phyloP scores from a whole-genome alignment of 805 yeast genomes.

The Torulaspora maleeae region DNA sequence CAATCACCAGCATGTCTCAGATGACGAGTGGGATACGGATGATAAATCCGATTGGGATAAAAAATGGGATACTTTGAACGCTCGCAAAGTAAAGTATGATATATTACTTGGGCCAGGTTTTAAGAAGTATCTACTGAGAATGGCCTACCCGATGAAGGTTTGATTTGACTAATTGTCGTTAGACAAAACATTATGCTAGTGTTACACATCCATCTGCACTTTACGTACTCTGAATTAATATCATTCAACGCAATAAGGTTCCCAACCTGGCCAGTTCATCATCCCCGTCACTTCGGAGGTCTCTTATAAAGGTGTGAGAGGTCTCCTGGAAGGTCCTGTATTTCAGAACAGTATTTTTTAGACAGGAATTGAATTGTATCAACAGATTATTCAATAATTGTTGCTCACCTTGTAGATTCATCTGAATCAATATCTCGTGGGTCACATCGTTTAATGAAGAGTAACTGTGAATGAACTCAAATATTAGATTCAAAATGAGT shows the following conservation, averaged over 20 bases:
- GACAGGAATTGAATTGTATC: conserved; percentile 37
- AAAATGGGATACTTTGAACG: conserved; percentile 9
- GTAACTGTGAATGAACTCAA: conserved; percentile 39
- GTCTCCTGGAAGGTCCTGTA: conserved; percentile 43
- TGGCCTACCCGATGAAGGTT: conserved; percentile 26
- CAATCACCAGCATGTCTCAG: conserved; percentile 1
- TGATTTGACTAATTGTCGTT: conserved; percentile 7
- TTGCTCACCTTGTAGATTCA: conserved; percentile 25
- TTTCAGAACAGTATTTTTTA: conserved; percentile 41
- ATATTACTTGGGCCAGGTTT: conserved; percentile 17
- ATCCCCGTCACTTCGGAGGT: conserved; percentile 50
- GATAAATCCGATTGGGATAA: background rate
- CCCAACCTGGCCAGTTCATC: conserved; percentile 48
- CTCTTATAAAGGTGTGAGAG: conserved; percentile 44
- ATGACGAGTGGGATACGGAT: background rate
- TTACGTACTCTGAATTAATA: background rate
- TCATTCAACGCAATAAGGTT: conserved; percentile 25
- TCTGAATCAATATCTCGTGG: conserved; percentile 34
- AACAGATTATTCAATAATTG: conserved; percentile 26
- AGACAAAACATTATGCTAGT: background rate
- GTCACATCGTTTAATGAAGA: conserved; percentile 38
- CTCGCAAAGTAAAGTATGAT: conserved; percentile 18
- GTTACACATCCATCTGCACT: background rate
- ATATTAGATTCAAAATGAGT: conserved; percentile 35
- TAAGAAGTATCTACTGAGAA: conserved; percentile 24